phyloP scores from a whole-genome alignment of 768 basidiomycete genomes.

The Lyophyllum decastes region DNA sequence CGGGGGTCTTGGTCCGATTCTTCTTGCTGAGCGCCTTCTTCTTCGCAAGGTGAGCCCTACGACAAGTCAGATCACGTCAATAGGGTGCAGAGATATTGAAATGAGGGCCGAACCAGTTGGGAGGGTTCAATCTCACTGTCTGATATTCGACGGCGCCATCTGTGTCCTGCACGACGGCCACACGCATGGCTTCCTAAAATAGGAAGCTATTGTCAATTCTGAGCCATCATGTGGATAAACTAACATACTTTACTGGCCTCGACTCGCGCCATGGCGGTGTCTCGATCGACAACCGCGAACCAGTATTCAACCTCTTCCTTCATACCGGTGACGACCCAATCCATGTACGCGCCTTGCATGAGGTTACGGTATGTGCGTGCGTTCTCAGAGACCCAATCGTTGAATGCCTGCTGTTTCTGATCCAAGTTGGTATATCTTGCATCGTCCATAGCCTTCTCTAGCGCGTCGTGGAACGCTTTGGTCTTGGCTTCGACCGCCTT shows the following conservation, averaged over 20 bases:
- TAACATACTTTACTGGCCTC: slow-evolving; percentile 7
- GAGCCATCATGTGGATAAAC: not conserved
- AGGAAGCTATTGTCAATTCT: no score
- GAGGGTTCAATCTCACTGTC: not conserved
- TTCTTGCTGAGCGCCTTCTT: not conserved
- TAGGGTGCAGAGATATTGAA: not conserved
- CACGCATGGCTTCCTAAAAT: slow-evolving; percentile 8
- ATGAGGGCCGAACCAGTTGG: not conserved
- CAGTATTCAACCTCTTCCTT: slow-evolving; percentile 12
- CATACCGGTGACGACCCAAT: slow-evolving; percentile 7
- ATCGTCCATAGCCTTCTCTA: slow-evolving; percentile 3
- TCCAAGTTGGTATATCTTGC: not conserved
- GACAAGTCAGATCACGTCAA: not conserved
- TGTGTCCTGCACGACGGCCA: slow-evolving; percentile 6
- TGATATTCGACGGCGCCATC: slow-evolving; percentile 4
- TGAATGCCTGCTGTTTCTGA: not conserved
- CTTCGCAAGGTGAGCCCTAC: slow-evolving; percentile 6
- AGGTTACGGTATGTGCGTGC: slow-evolving; percentile 5
- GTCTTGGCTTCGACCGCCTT: slow-evolving; percentile 3
- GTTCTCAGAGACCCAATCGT: slow-evolving; percentile 4
- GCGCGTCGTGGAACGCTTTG: slow-evolving; percentile 4
- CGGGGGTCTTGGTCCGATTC: not conserved
- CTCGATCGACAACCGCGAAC: slow-evolving; percentile 9
- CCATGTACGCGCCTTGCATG: slow-evolving; percentile 8
- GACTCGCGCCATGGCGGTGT: slow-evolving; percentile 6